Conservation (phyloP, 2,329 filamentous ascomycete species). For the Aureobasidium melanogenum region DNA sequence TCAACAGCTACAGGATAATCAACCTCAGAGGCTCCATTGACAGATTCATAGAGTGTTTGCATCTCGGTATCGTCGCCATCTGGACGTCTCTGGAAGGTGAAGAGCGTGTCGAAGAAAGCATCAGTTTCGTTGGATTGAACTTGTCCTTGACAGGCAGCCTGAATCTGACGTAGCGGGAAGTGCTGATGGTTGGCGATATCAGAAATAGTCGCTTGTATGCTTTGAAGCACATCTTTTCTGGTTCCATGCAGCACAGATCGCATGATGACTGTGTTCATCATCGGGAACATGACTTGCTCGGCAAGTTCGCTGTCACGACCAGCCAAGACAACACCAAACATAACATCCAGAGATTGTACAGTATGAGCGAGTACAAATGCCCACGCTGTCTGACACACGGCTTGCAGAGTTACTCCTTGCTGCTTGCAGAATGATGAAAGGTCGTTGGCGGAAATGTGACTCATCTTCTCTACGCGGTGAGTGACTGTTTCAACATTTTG, state of each 20-base stretch:
- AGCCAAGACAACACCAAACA: slow-evolving; percentile 75
- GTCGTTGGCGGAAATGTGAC: slow-evolving; percentile 31
- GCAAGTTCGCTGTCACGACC: slow-evolving; percentile 68
- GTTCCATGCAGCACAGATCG: slow-evolving; percentile 65
- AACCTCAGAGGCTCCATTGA: slow-evolving; percentile 56
- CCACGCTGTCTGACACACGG: slow-evolving; percentile 69
- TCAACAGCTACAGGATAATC: slow-evolving; percentile 80
- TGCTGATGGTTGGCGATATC: slow-evolving; percentile 64
- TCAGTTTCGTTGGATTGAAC: slow-evolving; percentile 20
- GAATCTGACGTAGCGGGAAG: slow-evolving; percentile 63
- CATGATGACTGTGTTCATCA: slow-evolving; percentile 82
- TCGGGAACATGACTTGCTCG: slow-evolving; percentile 67
- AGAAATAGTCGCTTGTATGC: slow-evolving; percentile 63
- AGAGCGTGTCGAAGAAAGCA: slow-evolving; percentile 52
- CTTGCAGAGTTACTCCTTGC: slow-evolving; percentile 63
- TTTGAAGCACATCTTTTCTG: slow-evolving; percentile 53
- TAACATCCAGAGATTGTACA: slow-evolving; percentile 59
- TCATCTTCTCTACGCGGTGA: slow-evolving; percentile 40
- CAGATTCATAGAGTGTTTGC: slow-evolving; percentile 49
- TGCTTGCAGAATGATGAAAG: slow-evolving; percentile 55
- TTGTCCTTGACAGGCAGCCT: slow-evolving; percentile 43
- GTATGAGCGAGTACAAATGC: slow-evolving; percentile 58
- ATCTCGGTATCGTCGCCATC: slow-evolving; percentile 21
- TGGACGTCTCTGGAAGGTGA: slow-evolving; percentile 54
- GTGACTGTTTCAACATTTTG: slow-evolving; percentile 15